Evolutionary conservation across 352 stramenopile species (phyloP).

Genomic region (Phytopythium vexans): DNA sequence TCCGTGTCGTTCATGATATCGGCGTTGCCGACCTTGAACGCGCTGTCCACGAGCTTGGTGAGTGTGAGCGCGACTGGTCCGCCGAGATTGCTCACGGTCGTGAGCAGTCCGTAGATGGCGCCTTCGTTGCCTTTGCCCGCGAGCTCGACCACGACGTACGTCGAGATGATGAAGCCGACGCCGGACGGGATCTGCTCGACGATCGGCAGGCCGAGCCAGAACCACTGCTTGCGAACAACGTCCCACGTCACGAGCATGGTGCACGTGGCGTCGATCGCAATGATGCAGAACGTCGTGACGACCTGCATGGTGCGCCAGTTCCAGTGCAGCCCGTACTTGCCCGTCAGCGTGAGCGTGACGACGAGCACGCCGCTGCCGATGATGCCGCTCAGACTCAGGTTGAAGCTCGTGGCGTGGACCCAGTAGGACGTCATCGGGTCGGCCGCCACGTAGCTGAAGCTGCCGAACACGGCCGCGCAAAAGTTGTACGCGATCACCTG

Average conservation of each 20-base stretch:
- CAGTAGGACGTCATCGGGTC: conserved; percentile 51
- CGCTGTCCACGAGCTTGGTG: conserved; percentile 47
- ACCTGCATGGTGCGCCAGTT: conserved; percentile 49
- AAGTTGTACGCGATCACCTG: conserved; percentile 55
- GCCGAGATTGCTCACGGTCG: conserved; percentile 48
- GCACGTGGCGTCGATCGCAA: conserved; percentile 39
- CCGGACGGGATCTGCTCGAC: conserved; percentile 38
- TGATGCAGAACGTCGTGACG: conserved; percentile 34
- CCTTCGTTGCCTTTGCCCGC: conserved; percentile 53
- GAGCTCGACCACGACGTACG: conserved; percentile 52
- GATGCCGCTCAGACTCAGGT: conserved; percentile 41
- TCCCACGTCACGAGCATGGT: conserved; percentile 59
- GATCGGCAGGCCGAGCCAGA: conserved; percentile 48
- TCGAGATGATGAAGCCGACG: conserved; percentile 54
- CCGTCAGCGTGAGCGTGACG: conserved; percentile 36
- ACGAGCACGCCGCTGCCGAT: conserved; percentile 37
- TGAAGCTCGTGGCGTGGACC: conserved; percentile 44
- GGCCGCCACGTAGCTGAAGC: conserved; percentile 43
- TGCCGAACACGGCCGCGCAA: conserved; percentile 31
- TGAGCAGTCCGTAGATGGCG: conserved; percentile 50
- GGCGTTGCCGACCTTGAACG: conserved; percentile 43
- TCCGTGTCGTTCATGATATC: conserved; percentile 42
- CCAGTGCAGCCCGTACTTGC: conserved; percentile 50
- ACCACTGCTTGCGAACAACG: conserved; percentile 47
- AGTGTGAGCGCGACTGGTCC: conserved; percentile 39